phyloP scores from a whole-genome alignment of 2,329 filamentous ascomycete genomes.

The Penicillium sp. region DNA sequence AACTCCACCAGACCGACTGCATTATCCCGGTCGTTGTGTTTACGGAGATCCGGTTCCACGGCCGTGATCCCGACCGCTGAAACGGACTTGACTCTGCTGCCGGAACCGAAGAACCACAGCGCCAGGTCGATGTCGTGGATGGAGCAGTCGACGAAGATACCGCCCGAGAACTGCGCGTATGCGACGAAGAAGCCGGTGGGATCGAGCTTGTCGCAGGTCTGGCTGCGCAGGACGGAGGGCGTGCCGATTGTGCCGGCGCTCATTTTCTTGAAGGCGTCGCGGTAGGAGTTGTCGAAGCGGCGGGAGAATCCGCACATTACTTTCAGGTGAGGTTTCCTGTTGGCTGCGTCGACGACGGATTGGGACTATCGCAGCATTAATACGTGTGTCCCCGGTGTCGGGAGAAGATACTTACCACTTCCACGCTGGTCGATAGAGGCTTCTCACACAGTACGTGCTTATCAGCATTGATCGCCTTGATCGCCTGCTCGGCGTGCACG shows the following conservation, averaged over 20 bases:
- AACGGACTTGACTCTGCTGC: constrained; percentile 55
- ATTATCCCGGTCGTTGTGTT: constrained; percentile 62
- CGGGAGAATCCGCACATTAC: constrained; percentile 67
- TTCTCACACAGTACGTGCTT: constrained; percentile 60
- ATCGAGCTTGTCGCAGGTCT: constrained; percentile 67
- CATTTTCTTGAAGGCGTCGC: constrained; percentile 57
- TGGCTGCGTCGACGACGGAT: constrained; percentile 58
- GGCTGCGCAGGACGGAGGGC: constrained; percentile 60
- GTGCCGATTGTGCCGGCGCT: constrained; percentile 57
- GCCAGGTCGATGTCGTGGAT: constrained; percentile 69
- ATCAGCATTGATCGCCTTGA: constrained; percentile 55
- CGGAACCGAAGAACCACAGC: constrained; percentile 62
- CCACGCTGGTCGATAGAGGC: constrained; percentile 54
- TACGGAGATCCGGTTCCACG: constrained; percentile 56
- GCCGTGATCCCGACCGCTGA: constrained; percentile 58
- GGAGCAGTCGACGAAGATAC: constrained; percentile 69
- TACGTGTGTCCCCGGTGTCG: background rate
- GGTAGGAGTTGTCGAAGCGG: constrained; percentile 66
- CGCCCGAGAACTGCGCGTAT: constrained; percentile 64
- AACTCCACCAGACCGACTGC: constrained; percentile 66
- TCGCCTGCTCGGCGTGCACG: constrained; percentile 57
- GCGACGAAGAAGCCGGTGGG: constrained; percentile 66
- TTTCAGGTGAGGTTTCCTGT: constrained; percentile 58
- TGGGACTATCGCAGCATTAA: constrained; percentile 48
- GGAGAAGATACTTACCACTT: constrained; percentile 48